Conservation (phyloP, 805 yeast genomes). For the Wickerhamiella nectarea region DNA sequence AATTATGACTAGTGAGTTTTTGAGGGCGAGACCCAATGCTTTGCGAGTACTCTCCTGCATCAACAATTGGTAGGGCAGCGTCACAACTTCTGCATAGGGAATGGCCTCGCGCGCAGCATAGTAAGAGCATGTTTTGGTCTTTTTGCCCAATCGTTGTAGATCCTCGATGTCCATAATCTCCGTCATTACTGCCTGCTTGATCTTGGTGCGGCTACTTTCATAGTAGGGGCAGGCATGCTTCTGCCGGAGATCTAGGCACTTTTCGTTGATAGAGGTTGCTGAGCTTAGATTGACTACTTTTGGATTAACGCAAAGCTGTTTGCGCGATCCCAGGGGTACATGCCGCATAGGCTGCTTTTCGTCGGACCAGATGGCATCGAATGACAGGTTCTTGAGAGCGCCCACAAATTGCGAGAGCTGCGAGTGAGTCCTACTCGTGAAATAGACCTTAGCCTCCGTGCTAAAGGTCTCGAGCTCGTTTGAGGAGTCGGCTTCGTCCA, state of each 20-base stretch:
- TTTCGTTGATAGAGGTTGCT: slow-evolving; percentile 55
- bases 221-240: slow-evolving; percentile 24
- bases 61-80: slow-evolving; percentile 75
- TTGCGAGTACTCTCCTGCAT: slow-evolving; percentile 48
- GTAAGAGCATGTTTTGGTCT: slow-evolving; percentile 60
- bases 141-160: slow-evolving; percentile 43
- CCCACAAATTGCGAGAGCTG: slow-evolving; percentile 69
- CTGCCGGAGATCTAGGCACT: slow-evolving; percentile 59
- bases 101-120: slow-evolving; percentile 52
- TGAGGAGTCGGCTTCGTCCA: slow-evolving; percentile 6
- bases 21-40: slow-evolving; percentile 43
- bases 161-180: slow-evolving; percentile 70
- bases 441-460: slow-evolving; percentile 41
- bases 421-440: slow-evolving; percentile 82
- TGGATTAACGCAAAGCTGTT: slow-evolving; percentile 69
- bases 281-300: slow-evolving; percentile 38
- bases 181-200: slow-evolving; percentile 43
- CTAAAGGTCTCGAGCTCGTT: slow-evolving; percentile 8
- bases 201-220: slow-evolving; percentile 25
- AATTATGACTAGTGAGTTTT: slow-evolving; percentile 56
- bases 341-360: slow-evolving; percentile 45
- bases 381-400: slow-evolving; percentile 48
- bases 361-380: slow-evolving; percentile 45
- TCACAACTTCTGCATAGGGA: slow-evolving; percentile 53
- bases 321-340: slow-evolving; percentile 67